A percentile compares a stretch with the other conserved stretches of the same genome.
Evolutionary conservation across 139 green algal genomes (phyloP).

Genomic region (Chlamydomonas incerta): DNA sequence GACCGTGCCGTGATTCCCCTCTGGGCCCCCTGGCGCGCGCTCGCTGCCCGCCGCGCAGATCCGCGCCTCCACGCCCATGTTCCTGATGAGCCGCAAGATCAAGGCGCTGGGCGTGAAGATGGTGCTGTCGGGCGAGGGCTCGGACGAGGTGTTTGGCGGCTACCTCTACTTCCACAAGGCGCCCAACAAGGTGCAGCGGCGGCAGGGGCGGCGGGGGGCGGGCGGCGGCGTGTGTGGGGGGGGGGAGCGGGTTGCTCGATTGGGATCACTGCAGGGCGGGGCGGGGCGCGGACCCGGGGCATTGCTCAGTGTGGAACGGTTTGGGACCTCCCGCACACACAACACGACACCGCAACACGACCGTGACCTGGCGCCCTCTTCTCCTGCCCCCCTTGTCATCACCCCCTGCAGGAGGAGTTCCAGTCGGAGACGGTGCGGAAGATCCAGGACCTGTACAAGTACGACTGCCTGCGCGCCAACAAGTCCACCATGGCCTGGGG

Average conservation of each 20-base stretch:
- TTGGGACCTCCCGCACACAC: too few relatives aligned
- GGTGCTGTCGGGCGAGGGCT: constrained; percentile 96
- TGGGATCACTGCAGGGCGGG: too few relatives aligned
- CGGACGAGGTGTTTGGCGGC: constrained; percentile 96
- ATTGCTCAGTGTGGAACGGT: too few relatives aligned
- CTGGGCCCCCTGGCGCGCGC: background rate
- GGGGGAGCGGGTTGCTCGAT: too few relatives aligned
- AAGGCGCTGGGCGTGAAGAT: constrained; percentile 86
- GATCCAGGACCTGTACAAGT: constrained; percentile 92
- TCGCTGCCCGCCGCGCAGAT: background rate
- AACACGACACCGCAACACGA: too few relatives aligned
- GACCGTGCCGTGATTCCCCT: background rate
- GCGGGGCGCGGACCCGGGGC: too few relatives aligned
- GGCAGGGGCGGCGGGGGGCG: too few relatives aligned
- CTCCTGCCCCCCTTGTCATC: background rate
- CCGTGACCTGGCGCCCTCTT: too few relatives aligned
- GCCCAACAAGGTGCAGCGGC: constrained; percentile 69
- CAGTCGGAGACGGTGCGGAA: constrained; percentile 92
- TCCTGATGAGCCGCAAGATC: constrained; percentile 95
- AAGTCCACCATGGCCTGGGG: constrained; percentile 96
- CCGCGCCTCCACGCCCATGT: constrained; percentile 96
- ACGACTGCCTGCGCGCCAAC: constrained; percentile 97
- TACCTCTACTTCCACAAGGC: constrained; percentile 99
- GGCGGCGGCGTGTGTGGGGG: too few relatives aligned
- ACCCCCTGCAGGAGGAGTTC: constrained; percentile 80